Evolutionary conservation across 345 rosid genomes (phyloP).

Genomic region (Salix exigua): DNA sequence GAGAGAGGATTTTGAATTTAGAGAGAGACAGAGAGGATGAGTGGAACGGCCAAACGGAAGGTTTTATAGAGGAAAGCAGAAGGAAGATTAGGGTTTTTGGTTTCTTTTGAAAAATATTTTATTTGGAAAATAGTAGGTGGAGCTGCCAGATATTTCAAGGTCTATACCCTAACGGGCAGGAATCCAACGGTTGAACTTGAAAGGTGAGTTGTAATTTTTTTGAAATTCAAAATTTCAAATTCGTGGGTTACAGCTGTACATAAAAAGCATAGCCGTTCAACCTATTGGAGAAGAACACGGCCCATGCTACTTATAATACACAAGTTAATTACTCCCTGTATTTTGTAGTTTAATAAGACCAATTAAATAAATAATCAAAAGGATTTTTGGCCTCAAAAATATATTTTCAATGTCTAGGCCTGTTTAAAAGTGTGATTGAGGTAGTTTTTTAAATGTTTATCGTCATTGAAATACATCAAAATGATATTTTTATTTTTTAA

Average conservation of each 20-base stretch:
- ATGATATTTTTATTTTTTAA: too few species aligned
- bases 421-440: too few species aligned
- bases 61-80: neutral
- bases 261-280: neutral
- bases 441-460: too few species aligned
- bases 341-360: neutral
- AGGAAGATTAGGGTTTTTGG: neutral
- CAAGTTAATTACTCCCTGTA: neutral
- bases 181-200: conserved; percentile 1
- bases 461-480: too few species aligned
- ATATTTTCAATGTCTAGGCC: too few species aligned
- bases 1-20: neutral
- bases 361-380: neutral
- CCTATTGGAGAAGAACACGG: neutral
- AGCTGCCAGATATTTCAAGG: neutral
- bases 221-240: conserved; percentile 11
- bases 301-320: neutral
- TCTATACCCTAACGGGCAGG: neutral
- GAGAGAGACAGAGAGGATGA: neutral
- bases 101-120: too few species aligned
- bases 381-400: too few species aligned
- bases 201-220: neutral
- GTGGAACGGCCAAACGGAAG: neutral
- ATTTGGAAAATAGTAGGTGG: neutral
- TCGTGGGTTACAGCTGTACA: conserved; percentile 10